Evolutionary conservation across 2,329 filamentous ascomycete species (phyloP), one percentile per base, ranked within the genome.

Genomic region (Cryphonectria japonica): DNA sequence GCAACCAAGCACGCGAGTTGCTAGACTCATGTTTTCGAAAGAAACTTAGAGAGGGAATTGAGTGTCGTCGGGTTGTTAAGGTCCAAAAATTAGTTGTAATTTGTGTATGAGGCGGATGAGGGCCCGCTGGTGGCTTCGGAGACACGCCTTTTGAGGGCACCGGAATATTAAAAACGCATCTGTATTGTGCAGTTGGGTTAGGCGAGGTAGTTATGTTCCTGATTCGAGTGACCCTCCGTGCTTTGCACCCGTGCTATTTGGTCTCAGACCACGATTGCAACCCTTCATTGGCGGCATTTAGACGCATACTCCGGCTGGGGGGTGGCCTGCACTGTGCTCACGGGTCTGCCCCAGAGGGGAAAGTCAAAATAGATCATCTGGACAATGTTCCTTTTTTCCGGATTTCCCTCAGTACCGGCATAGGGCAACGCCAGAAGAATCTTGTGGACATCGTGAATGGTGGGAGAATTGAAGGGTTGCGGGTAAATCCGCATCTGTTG

Each of bases 201-300:
- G 14, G 54, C 54, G 26, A 59, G 13, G 7, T 59, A 59, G 3
- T 2, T 59, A 34, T 19, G 14, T 39, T 61, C 32, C 19, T 11
- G 19, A n/a, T n/a, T 61, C 34, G 34, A 61, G 32, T 37, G 16
- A 37, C 32, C 9, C 59, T 61, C 32, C 59, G 19, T 22, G 19
- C 34, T n/a, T 61, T 61, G 59, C 2, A 34, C 19, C 59, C 34
- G n/a, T 6, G 26, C 32, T 5, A n/a, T 61, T 61, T 61, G 34
- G 54, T 32, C 19, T 32, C 54, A 59, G 13, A 57, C 13, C 32
- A 39, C 3, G 14, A 39, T 39, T 39, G 32, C 16, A 39, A 39
- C 59, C 34, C 32, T 39, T 39, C 34, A 61, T 61, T 61, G 59
- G 59, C 59, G 59, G 59, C 59, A 37, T 61, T 61, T 61, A 22